Evolutionary conservation across 1,284 basidiomycete species (phyloP).

Genomic region (Leccinum variabile): DNA sequence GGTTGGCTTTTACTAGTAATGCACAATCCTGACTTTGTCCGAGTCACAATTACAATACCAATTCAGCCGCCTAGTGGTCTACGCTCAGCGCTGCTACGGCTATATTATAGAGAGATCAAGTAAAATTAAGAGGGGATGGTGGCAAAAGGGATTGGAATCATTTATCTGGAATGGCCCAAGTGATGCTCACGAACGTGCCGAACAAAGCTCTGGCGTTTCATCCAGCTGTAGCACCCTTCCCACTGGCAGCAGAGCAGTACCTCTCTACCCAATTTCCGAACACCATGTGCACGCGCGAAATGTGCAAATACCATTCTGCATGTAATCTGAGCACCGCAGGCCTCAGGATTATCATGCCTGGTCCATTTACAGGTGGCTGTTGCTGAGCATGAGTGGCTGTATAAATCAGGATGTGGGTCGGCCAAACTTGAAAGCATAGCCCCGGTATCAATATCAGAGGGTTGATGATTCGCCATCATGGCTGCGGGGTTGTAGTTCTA

Average conservation of each 20-base stretch:
- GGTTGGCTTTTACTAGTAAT: too few relatives aligned
- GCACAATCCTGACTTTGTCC: too few relatives aligned
- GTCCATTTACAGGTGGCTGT: not conserved
- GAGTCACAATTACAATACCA: too few relatives aligned
- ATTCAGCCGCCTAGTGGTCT: too few relatives aligned
- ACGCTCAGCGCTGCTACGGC: too few relatives aligned
- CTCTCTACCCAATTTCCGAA: not conserved
- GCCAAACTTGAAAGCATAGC: not conserved
- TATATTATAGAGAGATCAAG: not conserved
- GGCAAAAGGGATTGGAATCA: not conserved
- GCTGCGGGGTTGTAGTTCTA: not conserved
- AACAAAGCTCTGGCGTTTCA: not conserved
- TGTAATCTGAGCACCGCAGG: not conserved
- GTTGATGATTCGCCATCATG: not conserved
- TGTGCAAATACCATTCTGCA: not conserved
- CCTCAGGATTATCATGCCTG: not conserved
- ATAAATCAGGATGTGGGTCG: not conserved
- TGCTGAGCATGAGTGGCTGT: not conserved
- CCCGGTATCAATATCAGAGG: not conserved
- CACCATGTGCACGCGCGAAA: not conserved
- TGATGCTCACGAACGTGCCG: constrained; percentile 1
- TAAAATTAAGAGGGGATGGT: not conserved
- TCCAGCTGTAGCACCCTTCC: not conserved
- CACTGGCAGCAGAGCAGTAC: not conserved
- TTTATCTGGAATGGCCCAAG: not conserved